These are phyloP conservation scores for Mycena crocata DNA, from an alignment of 768 basidiomycete species.

Conservation along the genomic window DNA sequence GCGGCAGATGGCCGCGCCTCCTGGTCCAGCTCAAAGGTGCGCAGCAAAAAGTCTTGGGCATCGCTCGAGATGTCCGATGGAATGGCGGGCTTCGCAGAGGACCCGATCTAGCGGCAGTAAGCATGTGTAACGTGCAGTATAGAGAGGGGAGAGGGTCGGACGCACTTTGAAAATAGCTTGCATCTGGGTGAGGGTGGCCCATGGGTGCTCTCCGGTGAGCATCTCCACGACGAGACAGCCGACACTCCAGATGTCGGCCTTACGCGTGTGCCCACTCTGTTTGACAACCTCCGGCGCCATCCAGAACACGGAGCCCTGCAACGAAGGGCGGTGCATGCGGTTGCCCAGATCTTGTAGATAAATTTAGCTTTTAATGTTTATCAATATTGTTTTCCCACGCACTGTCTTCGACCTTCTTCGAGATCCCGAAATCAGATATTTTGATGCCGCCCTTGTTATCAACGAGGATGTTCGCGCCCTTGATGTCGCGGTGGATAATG, in stretches of 20 bases:
- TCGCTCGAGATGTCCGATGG: slow-evolving; percentile 93
- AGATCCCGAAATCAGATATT: slow-evolving; percentile 97
- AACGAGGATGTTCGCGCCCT: slow-evolving; percentile 97
- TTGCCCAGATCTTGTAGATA: slow-evolving; percentile 62
- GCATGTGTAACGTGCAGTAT: slow-evolving; percentile 3
- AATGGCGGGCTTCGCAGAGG: slow-evolving; percentile 86
- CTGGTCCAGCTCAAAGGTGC: slow-evolving; percentile 90
- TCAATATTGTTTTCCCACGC: slow-evolving; percentile 49
- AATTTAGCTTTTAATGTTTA: background rate
- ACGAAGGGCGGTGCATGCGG: slow-evolving; percentile 87
- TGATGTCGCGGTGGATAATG: slow-evolving; percentile 98
- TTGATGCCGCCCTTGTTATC: slow-evolving; percentile 98
- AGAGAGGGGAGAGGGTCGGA: background rate
- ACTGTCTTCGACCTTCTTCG: slow-evolving; percentile 98
- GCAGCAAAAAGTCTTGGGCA: slow-evolving; percentile 86
- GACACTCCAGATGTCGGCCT: slow-evolving; percentile 97
- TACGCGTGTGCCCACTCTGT: slow-evolving; percentile 90
- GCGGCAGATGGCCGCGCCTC: slow-evolving; percentile 82
- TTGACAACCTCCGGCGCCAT: slow-evolving; percentile 99
- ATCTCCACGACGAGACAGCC: slow-evolving; percentile 96
- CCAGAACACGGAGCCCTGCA: slow-evolving; percentile 99
- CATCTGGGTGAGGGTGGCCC: slow-evolving; percentile 97
- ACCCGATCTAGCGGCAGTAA: slow-evolving; percentile 77
- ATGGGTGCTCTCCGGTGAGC: slow-evolving; percentile 96
- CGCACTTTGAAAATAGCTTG: slow-evolving; percentile 97